Evolutionary conservation across 2,329 filamentous ascomycete genomes (phyloP).

Genomic region (Thyridium curvatum): DNA sequence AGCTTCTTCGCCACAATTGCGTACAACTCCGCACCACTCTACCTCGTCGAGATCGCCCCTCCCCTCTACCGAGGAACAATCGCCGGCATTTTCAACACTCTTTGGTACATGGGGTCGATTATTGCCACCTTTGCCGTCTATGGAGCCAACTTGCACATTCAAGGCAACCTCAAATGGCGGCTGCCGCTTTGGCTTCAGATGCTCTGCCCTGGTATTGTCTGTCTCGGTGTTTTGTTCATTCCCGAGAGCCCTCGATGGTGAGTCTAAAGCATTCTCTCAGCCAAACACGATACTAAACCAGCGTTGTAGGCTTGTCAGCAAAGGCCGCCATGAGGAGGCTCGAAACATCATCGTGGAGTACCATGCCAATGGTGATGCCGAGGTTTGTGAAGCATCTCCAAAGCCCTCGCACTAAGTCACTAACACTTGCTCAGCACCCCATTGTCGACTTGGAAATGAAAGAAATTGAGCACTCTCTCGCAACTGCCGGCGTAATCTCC

Average conservation of each 20-base stretch:
- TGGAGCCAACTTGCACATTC: slow-evolving; percentile 28
- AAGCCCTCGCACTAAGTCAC: too few relatives aligned
- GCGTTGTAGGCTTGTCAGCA: too few relatives aligned
- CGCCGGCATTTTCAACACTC: slow-evolving; percentile 33
- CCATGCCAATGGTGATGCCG: slow-evolving; percentile 29
- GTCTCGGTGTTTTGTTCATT: slow-evolving; percentile 19
- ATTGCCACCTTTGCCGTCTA: slow-evolving; percentile 41
- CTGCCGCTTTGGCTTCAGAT: slow-evolving; percentile 37
- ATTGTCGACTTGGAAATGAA: slow-evolving; percentile 28
- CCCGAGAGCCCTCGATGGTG: slow-evolving; percentile 24
- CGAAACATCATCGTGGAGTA: slow-evolving; percentile 22
- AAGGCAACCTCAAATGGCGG: slow-evolving; percentile 30
- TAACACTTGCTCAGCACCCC: too few relatives aligned
- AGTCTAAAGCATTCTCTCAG: slow-evolving; percentile 9
- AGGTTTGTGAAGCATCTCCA: slow-evolving; percentile 12
- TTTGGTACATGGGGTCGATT: slow-evolving; percentile 41
- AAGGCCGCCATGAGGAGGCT: slow-evolving; percentile 13
- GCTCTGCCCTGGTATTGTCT: slow-evolving; percentile 32
- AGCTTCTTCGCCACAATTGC: slow-evolving; percentile 51
- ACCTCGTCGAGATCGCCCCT: slow-evolving; percentile 52
- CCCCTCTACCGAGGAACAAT: slow-evolving; percentile 19
- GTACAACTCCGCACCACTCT: slow-evolving; percentile 50
- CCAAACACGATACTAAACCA: slow-evolving; percentile 13
- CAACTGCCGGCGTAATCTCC: slow-evolving; percentile 24
- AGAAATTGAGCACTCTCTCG: slow-evolving; percentile 19